Evolutionary conservation across 768 basidiomycete species (phyloP).

Genomic region (Russula foetens): DNA sequence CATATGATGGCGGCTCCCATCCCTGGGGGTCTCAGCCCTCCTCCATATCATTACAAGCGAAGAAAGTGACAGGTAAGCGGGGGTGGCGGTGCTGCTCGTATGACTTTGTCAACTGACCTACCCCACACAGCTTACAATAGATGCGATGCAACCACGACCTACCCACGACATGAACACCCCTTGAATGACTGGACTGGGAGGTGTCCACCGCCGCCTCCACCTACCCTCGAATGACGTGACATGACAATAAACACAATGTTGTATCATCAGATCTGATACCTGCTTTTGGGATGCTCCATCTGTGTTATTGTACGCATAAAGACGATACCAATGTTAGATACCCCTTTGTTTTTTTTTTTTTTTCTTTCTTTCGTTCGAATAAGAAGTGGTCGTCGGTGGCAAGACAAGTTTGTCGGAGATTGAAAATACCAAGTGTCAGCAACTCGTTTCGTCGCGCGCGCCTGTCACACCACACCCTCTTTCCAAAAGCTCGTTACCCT

Average conservation of each 20-base stretch:
- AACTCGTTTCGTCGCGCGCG: not conserved
- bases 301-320: conserved; percentile 9
- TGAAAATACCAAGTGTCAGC: not conserved
- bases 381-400: not conserved
- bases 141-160: not conserved
- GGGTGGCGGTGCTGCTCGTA: not conserved
- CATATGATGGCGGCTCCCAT: conserved; percentile 13
- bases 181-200: not conserved
- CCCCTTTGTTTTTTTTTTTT: conserved; percentile 2
- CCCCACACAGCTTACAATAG: not conserved
- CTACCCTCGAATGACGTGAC: conserved; percentile 2
- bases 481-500: not conserved
- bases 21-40: conserved; percentile 20
- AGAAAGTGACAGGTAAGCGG: conserved; percentile 8
- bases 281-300: not conserved
- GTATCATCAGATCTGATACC: conserved; percentile 16
- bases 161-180: not conserved
- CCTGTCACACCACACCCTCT: not conserved
- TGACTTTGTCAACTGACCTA: not conserved
- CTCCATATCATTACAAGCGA: conserved; percentile 17
- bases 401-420: conserved; percentile 1
- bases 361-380: not conserved
- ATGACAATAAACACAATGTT: conserved; percentile 4
- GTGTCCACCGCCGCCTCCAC: not conserved
- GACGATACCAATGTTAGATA: conserved; percentile 17